Base-by-base conservation (phyloP, 1,284 basidiomycete genomes). In the Ustilago trichophora region DNA sequence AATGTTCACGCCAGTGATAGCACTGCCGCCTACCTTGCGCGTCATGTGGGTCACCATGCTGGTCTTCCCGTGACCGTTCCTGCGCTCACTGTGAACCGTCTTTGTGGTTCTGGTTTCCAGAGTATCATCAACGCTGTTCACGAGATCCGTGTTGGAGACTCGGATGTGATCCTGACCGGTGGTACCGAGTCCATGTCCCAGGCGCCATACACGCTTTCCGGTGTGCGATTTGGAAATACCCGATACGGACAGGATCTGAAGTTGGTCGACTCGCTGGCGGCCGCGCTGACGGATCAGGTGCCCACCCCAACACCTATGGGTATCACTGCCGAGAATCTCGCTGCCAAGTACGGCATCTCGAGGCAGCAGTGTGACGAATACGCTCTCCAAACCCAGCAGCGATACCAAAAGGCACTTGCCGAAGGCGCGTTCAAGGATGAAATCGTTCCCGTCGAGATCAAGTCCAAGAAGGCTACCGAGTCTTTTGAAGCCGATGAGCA, bases 121-220 rank as follows among this genome's bases (percentile, higher is more conserved):
- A 86, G 92, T 34, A 88, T 97, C 84, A 95, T 93, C 83, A 87
- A 96, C 68, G 96, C 92, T 49, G 87, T 92, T 32, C 94, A 98
- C 84, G 88, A 88, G 77, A 93, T 98, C 82, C 87, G 89, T 79
- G 85, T 89, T 29, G 96, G 95, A 49, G 90, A 95, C 80, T 88
- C 89, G 75, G 87, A 86, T 55, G 88, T 97, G 45, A 90, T 97
- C 63, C 90, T 90, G 34, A 94, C 93, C 45, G 96, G 95, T 75
- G 95, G 95, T 58, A 93, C 93, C 88, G 95, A 98, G 85, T 92
- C 89, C 83, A 98, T 98, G 95, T 93, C 91, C 78, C 90, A 95
- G 73, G 91, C 93, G 6, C 73, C 94, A 88, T 85, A 82, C 53
- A 73, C 70, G 2, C 60, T 78, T 8, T 82, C 21, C 68, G 85